Evolutionary conservation across 768 basidiomycete genomes (phyloP).

Genomic region (Russula virescens): DNA sequence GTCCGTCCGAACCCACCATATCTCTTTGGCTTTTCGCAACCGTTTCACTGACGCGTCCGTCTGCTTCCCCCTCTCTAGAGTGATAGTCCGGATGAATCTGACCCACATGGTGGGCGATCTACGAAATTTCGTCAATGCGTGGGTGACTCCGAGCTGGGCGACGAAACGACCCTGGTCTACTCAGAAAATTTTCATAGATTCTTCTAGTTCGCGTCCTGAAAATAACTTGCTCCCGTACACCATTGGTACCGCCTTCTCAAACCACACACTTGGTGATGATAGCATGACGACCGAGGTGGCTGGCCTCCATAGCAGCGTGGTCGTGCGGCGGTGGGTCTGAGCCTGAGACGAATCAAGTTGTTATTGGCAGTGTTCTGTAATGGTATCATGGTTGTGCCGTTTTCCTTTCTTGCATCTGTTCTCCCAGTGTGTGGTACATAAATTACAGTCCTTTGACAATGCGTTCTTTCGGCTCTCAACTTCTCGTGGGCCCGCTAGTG

Average conservation of each 20-base stretch:
- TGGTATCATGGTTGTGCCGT: too few species aligned
- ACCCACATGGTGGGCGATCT: too few species aligned
- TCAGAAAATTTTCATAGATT: too few species aligned
- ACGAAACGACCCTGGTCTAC: background rate
- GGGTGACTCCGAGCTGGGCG: constrained; percentile 31
- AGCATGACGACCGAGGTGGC: constrained; percentile 18
- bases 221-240: constrained; percentile 23
- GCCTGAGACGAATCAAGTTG: background rate
- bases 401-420: too few species aligned
- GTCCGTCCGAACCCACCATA: constrained; percentile 35
- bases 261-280: constrained; percentile 21
- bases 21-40: too few species aligned
- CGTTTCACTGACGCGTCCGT: too few species aligned
- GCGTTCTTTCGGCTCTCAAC: too few species aligned
- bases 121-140: constrained; percentile 87
- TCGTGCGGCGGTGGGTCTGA: constrained; percentile 24
- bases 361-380: too few species aligned
- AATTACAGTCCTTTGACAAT: too few species aligned
- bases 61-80: constrained; percentile 35
- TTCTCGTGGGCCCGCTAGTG: too few species aligned
- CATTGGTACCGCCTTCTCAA: constrained; percentile 23
- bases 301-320: constrained; percentile 24
- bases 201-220: constrained; percentile 21
- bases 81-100: constrained; percentile 83
- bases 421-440: too few species aligned